Evolutionary conservation across 2,329 filamentous ascomycete genomes (phyloP).

Genomic region (Ascochyta clinopodiicola): DNA sequence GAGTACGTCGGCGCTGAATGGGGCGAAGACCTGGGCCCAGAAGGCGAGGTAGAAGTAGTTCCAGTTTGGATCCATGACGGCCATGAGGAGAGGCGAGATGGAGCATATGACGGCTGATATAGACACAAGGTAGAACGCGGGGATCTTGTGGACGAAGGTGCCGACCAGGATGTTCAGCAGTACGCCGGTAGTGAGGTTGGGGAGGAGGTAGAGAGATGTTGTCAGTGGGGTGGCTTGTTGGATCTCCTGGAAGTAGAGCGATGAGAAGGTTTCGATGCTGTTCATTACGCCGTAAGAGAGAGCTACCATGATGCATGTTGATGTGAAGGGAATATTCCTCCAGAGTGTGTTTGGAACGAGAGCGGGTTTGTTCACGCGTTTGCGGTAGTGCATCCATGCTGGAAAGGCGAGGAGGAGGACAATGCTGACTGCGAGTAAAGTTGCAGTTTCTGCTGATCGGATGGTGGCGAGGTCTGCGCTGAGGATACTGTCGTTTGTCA

Average conservation of each 20-base stretch:
- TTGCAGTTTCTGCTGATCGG: constrained; percentile 26
- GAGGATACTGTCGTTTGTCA: constrained; percentile 26
- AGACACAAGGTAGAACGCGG: constrained; percentile 53
- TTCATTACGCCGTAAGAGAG: constrained; percentile 47
- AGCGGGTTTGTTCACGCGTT: constrained; percentile 23
- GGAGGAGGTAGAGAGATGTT: constrained; percentile 53
- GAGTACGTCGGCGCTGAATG: constrained; percentile 56
- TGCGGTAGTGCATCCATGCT: constrained; percentile 41
- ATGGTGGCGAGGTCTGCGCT: constrained; percentile 34
- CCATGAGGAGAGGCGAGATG: constrained; percentile 61
- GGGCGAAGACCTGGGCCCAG: constrained; percentile 52
- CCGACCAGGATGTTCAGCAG: constrained; percentile 55
- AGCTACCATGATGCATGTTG: constrained; percentile 58
- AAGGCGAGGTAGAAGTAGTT: constrained; percentile 59
- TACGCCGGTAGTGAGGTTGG: constrained; percentile 48
- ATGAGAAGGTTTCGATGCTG: constrained; percentile 49
- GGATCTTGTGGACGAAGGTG: constrained; percentile 53
- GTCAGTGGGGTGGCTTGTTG: constrained; percentile 42
- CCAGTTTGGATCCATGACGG: constrained; percentile 56
- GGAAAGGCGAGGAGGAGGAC: constrained; percentile 38
- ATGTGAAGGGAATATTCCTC: constrained; percentile 62
- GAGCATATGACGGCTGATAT: constrained; percentile 53
- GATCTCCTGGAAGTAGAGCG: constrained; percentile 55
- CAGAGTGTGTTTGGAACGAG: constrained; percentile 54
- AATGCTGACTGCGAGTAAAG: constrained; percentile 32